Percentiles rank a stretch among this genome's conserved stretches.
Conservation (phyloP, 225 moss, liverwort and hornwort genomes). For the Asterella californica region DNA sequence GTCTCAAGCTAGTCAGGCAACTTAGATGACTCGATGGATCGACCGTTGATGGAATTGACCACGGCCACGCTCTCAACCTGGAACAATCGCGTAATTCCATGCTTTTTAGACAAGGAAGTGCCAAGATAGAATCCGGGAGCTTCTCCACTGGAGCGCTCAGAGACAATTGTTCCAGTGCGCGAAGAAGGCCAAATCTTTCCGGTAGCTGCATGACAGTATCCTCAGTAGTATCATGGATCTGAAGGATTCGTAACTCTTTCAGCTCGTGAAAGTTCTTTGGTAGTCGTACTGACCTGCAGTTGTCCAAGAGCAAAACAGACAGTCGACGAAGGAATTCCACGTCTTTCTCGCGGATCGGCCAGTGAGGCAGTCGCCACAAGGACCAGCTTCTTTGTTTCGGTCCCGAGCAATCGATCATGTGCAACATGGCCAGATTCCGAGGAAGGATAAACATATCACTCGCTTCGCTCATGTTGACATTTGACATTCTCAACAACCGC, state of each 20-base stretch:
- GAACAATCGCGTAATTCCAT: not conserved
- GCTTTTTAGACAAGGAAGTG: not conserved
- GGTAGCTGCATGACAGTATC: not conserved
- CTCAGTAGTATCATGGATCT: not conserved
- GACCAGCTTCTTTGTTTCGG: not conserved
- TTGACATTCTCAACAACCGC: too few species aligned
- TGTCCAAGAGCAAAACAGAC: not conserved
- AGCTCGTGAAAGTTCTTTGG: not conserved
- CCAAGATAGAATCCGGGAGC: not conserved
- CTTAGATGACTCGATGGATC: not conserved
- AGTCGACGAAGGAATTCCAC: not conserved
- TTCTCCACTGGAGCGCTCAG: not conserved
- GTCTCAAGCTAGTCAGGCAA: not conserved
- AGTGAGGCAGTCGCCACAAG: not conserved
- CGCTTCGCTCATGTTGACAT: too few species aligned
- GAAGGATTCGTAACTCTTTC: not conserved
- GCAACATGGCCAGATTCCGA: not conserved
- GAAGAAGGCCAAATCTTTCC: not conserved
- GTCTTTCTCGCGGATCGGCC: not conserved
- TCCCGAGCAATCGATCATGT: not conserved
- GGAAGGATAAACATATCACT: not conserved
- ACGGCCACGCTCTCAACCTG: not conserved
- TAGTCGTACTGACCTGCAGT: not conserved
- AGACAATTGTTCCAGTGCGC: not conserved
- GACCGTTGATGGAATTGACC: not conserved